A percentile compares a stretch with the other conserved stretches of the same genome.
These are phyloP conservation scores for Phragmites australis DNA, from an alignment of 176 grass and related monocot species.

Conservation along the genomic window DNA sequence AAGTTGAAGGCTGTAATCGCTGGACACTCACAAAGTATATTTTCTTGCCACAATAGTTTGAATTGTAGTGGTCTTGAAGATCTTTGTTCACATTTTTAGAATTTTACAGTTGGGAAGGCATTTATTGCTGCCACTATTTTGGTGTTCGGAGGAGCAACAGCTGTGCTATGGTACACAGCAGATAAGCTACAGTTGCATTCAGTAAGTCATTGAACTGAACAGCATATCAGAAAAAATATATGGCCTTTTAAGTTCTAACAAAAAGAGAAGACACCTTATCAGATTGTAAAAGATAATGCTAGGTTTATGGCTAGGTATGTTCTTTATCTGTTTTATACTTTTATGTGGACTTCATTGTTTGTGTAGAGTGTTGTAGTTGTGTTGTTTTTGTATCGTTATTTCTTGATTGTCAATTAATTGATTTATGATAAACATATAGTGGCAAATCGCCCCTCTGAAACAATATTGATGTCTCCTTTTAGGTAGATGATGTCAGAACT, in stretches of 20 bases:
- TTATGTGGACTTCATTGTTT: conserved; percentile 13
- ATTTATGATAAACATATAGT: neutral
- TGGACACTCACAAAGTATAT: conserved; percentile 75
- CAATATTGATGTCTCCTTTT: conserved; percentile 10
- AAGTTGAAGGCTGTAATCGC: conserved; percentile 76
- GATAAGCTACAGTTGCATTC: conserved; percentile 75
- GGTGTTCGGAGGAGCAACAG: conserved; percentile 79
- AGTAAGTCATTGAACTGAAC: conserved; percentile 55
- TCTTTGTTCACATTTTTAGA: conserved; percentile 13
- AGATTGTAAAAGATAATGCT: neutral
- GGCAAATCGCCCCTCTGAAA: neutral
- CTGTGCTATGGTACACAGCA: conserved; percentile 53
- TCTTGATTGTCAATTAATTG: neutral
- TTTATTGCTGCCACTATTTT: conserved; percentile 64
- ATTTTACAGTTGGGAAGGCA: conserved; percentile 79
- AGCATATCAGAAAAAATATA: conserved; percentile 12
- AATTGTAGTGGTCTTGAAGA: conserved; percentile 10
- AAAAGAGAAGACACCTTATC: neutral
- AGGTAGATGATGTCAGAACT: conserved; percentile 69
- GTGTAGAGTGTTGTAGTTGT: neutral
- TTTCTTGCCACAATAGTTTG: neutral
- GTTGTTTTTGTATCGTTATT: neutral
- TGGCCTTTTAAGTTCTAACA: neutral
- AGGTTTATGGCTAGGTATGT: neutral
- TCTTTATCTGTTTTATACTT: neutral